Percentiles rank a stretch among this genome's conserved stretches.
Conservation (phyloP, 306 rosid species). For the Rosa chinensis region DNA sequence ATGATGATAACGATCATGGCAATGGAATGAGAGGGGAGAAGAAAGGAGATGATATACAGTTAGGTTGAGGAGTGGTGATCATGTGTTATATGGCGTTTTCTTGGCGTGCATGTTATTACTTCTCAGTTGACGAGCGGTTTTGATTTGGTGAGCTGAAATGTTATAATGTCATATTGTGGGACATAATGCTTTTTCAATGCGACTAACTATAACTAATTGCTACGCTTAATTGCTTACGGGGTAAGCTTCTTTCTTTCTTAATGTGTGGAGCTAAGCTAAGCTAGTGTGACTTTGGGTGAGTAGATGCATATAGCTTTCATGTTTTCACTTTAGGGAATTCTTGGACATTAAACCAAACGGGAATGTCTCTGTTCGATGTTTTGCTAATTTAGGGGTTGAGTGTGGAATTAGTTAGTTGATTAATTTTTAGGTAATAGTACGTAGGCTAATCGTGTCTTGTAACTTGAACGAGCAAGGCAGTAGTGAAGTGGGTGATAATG, state of each 20-base stretch:
- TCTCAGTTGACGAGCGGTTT: constrained; percentile 19
- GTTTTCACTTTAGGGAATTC: background rate
- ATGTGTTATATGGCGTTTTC: constrained; percentile 42
- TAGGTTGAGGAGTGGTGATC: constrained; percentile 23
- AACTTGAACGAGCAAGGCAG: background rate
- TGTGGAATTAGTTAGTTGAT: background rate
- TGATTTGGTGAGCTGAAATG: constrained; percentile 81
- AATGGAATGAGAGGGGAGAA: constrained; percentile 35
- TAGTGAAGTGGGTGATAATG: background rate
- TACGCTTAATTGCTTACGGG: background rate
- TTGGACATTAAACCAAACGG: background rate
- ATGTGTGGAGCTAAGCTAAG: background rate
- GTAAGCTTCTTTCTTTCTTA: background rate
- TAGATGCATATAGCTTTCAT: background rate
- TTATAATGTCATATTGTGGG: background rate
- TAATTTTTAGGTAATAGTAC: background rate
- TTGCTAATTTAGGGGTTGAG: background rate
- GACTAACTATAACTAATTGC: background rate
- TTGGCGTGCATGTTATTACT: constrained; percentile 55
- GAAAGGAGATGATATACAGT: background rate
- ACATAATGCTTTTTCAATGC: background rate
- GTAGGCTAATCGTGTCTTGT: background rate
- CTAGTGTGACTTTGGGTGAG: background rate
- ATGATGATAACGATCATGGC: constrained; percentile 27
- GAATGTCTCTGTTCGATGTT: background rate